Evolutionary conservation across 2,329 filamentous ascomycete species (phyloP).

Genomic region (Hawksworthiomyces lignivorus): DNA sequence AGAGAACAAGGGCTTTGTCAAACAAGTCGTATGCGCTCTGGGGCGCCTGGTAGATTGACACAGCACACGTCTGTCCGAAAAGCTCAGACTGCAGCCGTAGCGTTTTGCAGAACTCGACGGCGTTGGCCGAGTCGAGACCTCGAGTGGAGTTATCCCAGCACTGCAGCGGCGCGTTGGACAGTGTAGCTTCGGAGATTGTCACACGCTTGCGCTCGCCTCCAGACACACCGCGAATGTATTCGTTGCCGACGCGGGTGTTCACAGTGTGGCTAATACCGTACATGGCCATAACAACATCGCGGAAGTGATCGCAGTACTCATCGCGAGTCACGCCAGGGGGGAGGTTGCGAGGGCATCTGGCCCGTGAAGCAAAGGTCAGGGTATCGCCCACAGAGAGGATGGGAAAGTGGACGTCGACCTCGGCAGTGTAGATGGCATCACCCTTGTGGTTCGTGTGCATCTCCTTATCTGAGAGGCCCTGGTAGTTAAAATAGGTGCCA

Average conservation of each 20-base stretch:
- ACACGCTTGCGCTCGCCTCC: slow-evolving; percentile 65
- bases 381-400: slow-evolving; percentile 71
- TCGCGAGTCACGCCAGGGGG: slow-evolving; percentile 49
- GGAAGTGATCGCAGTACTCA: slow-evolving; percentile 53
- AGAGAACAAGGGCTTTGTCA: slow-evolving; percentile 50
- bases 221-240: slow-evolving; percentile 62
- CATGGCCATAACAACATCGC: slow-evolving; percentile 67
- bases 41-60: slow-evolving; percentile 66
- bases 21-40: slow-evolving; percentile 56
- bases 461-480: slow-evolving; percentile 61
- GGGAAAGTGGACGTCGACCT: slow-evolving; percentile 75
- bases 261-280: slow-evolving; percentile 68
- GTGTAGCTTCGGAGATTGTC: slow-evolving; percentile 51
- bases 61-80: slow-evolving; percentile 55
- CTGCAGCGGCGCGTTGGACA: slow-evolving; percentile 50
- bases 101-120: slow-evolving; percentile 66
- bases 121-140: slow-evolving; percentile 66
- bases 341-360: slow-evolving; percentile 54
- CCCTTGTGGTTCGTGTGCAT: slow-evolving; percentile 73
- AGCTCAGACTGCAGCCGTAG: slow-evolving; percentile 60
- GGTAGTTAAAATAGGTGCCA: slow-evolving; percentile 69
- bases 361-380: slow-evolving; percentile 68
- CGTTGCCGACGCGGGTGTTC: slow-evolving; percentile 68
- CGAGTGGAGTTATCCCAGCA: slow-evolving; percentile 66
- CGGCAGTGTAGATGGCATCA: slow-evolving; percentile 79